Base-by-base conservation (phyloP, 2,329 filamentous ascomycete genomes). In the Leptographium lundbergii region DNA sequence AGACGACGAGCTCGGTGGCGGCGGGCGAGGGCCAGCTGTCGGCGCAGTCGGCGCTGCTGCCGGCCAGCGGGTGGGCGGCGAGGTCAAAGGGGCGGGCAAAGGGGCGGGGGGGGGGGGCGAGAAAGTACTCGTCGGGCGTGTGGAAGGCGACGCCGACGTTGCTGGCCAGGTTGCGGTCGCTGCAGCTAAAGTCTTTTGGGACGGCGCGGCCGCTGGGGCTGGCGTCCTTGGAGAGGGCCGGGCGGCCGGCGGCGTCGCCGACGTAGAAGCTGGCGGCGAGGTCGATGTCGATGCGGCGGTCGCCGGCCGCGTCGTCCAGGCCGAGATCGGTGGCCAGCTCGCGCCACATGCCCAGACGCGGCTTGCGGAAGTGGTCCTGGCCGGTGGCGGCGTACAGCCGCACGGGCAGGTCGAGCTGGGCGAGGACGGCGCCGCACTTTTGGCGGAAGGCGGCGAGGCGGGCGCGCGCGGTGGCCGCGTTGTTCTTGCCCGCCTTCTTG, bases 121-220 rank as follows among this genome's bases (percentile, higher is more conserved):
- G 79, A 68, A 97, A 97, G 73, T 86, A 96, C 70, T 96, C 91
- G 68, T 99, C 94, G 0, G 94, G 94, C 0, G 92, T 96, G 60
- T 84, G 75, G 70, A 92, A 99, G 14, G 74, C 69, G 64, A 99
- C 82, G 4, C 89, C 89, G 14, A 91, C 74, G 67, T 99, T 97
- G 62, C 85, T 78, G 3, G 94, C 92, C 66, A 97, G 87, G 67
- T 96, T 88, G 60, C 89, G 74, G 66, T 86, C 83, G 10, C 82
- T 85, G 65, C 81, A 85, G 67, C 81, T 84, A 61, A 86, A 86
- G 67, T 86, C 83, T 63, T 81, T 84, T 3, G 94, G 91, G 65
- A 97, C 87, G 66, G 96, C 88, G 59, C 89, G 74, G 66, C 86
- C 83, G 9, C 81, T 84, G 64, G 81, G 85, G 67, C 81, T 84